Conservation (phyloP, 805 yeast genomes). For the Sungouiozyma intestinalis region DNA sequence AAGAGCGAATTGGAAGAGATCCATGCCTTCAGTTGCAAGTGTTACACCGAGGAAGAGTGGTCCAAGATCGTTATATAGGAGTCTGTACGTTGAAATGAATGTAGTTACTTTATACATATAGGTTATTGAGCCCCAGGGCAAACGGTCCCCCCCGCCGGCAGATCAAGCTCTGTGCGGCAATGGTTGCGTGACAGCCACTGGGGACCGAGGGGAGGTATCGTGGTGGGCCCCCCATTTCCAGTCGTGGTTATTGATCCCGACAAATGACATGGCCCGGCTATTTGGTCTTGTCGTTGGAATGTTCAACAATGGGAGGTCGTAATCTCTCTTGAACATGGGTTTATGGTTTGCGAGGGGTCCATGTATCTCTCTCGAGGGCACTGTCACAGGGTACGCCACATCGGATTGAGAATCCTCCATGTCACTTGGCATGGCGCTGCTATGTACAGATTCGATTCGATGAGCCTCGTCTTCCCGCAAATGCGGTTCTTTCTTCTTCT, state of each 20-base stretch:
- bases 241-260: conserved; percentile 1
- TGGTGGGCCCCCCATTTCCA: conserved; percentile 24
- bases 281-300: background rate
- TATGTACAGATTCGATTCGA: background rate
- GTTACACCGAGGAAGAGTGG: conserved; percentile 88
- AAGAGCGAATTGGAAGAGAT: conserved; percentile 78
- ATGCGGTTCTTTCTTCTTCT: conserved; percentile 1
- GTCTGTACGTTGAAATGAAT: no score
- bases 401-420: background rate
- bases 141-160: no score
- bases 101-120: no score
- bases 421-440: background rate
- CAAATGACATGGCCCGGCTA: background rate
- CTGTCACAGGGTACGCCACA: no score
- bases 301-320: background rate
- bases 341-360: no score
- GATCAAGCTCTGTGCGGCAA: conserved; percentile 18
- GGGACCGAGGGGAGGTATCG: conserved; percentile 7
- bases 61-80: conserved; percentile 26
- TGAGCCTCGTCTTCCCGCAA: background rate
- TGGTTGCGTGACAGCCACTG: conserved; percentile 3
- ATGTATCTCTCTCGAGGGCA: no score
- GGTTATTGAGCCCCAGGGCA: no score
- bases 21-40: conserved; percentile 94
- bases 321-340: background rate